Base-by-base conservation (phyloP, 1,139 yeast genomes). In the Cylindricascospora bacillispora region DNA sequence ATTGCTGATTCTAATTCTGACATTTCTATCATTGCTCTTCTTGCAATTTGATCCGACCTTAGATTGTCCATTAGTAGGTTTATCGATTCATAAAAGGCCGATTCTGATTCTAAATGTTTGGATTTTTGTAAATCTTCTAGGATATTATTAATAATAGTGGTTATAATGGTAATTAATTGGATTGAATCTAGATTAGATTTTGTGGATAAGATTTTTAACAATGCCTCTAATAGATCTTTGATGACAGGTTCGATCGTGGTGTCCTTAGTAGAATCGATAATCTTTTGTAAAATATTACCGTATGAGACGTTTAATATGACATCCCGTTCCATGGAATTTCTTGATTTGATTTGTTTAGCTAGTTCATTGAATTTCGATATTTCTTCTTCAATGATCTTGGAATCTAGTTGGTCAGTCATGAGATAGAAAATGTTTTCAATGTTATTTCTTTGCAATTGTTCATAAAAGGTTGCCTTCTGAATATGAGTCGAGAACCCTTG, bases 41-140 rank as follows among this genome's bases (percentile, higher is more conserved):
- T 62, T 11, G 93, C 93, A 56, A 79, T 73, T 35, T 82, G 93
- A 48, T 86, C 95, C 0, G 94, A 80, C 38, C 76, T 73, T 49
- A 86, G 63, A 26, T 77, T 67, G 30, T 83, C 74, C 45, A 74
- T 64, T 29, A 89, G 61, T 33, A 73, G 65, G 45, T 80, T 82
- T 24, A 89, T 73, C 1, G 93, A 79, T 27, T 76, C 67, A 28
- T 77, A 81, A 35, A 83, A 65, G 2, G 81, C n/a, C 73, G 21
- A 7, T 7, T 18, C 21, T 18, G 21, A 7, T 18, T 7, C 10
- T 7, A n/a, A 75, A 63, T 13, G 76, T 78, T 35, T 76, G 69
- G 36, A 70, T 72, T 7, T 36, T 29, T 6, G 34, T 23, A 22
- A 10, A 14, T 22, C 20, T 7, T 27, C 25, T 7, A 27, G 12